Conservation (phyloP, 2,329 filamentous ascomycete species). For the Balansia obtecta region DNA sequence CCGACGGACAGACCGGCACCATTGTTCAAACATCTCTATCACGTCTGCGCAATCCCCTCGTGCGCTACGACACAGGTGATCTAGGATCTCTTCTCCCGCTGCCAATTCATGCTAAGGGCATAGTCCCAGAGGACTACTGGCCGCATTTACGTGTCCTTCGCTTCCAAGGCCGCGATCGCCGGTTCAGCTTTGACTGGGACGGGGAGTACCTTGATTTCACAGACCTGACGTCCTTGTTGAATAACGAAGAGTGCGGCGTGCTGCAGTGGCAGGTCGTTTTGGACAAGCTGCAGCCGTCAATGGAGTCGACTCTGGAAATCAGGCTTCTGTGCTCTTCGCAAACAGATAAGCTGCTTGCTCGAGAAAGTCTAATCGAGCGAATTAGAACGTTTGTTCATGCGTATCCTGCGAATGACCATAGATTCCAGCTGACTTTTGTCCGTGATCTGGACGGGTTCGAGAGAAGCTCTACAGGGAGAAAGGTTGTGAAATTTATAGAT, state of each 20-base stretch:
- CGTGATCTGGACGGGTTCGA: slow-evolving; percentile 20
- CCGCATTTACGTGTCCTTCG: slow-evolving; percentile 22
- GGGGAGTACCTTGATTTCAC: slow-evolving; percentile 26
- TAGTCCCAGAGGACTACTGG: slow-evolving; percentile 12
- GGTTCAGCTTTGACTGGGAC: slow-evolving; percentile 31
- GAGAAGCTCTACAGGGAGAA: slow-evolving; percentile 13
- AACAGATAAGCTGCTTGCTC: too few relatives aligned
- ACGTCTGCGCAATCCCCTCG: slow-evolving; percentile 28
- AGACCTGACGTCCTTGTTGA: slow-evolving; percentile 14
- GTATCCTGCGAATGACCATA: slow-evolving; percentile 16
- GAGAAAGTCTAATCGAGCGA: slow-evolving; percentile 8
- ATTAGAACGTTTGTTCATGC: slow-evolving; percentile 13
- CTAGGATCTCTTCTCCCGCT: slow-evolving; percentile 26
- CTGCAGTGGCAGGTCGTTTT: slow-evolving; percentile 32
- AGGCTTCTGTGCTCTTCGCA: slow-evolving; percentile 14
- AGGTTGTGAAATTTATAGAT: slow-evolving; percentile 19
- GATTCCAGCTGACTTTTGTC: slow-evolving; percentile 21
- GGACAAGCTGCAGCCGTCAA: slow-evolving; percentile 13
- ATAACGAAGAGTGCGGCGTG: slow-evolving; percentile 14
- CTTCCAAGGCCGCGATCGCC: slow-evolving; percentile 26
- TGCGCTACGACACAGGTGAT: slow-evolving; percentile 31
- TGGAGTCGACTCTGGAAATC: slow-evolving; percentile 14
- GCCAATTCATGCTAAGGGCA: slow-evolving; percentile 8
- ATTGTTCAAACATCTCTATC: slow-evolving; percentile 29
- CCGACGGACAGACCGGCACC: slow-evolving; percentile 22